Evolutionary conservation across 352 stramenopile genomes (phyloP).

Genomic region (Aphanomyces stellatus): DNA sequence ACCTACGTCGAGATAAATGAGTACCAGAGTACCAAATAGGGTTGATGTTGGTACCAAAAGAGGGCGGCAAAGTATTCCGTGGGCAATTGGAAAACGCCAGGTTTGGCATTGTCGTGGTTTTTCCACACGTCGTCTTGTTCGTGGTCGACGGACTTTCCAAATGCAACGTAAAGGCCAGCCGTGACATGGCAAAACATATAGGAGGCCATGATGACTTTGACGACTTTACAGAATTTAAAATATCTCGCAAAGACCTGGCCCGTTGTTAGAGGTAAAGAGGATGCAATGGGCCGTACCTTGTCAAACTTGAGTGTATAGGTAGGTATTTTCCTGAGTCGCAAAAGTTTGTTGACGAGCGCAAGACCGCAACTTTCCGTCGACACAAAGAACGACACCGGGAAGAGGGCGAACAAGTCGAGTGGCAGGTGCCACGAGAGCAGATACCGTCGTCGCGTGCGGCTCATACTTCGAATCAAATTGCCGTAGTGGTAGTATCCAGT

Average conservation of each 20-base stretch:
- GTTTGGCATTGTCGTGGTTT: not conserved
- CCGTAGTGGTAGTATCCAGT: not conserved
- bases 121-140: not conserved
- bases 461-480: not conserved
- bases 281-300: not conserved
- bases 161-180: not conserved
- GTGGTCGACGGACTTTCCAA: not conserved
- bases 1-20: too few species aligned
- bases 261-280: not conserved
- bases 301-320: constrained; percentile 9
- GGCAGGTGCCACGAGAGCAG: not conserved
- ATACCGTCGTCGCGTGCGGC: not conserved
- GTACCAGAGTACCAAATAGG: too few species aligned
- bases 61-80: constrained; percentile 6
- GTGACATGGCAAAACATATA: constrained; percentile 5
- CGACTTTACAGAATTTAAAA: constrained; percentile 15
- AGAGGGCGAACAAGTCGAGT: not conserved
- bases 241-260: constrained; percentile 11
- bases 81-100: not conserved
- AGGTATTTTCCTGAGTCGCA: not conserved
- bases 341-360: constrained; percentile 5
- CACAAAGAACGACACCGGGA: not conserved
- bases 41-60: too few species aligned
- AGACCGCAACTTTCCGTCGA: not conserved
- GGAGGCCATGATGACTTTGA: constrained; percentile 9